Base-by-base conservation (phyloP, 2,329 filamentous ascomycete species). In the Trichoderma polysporum region DNA sequence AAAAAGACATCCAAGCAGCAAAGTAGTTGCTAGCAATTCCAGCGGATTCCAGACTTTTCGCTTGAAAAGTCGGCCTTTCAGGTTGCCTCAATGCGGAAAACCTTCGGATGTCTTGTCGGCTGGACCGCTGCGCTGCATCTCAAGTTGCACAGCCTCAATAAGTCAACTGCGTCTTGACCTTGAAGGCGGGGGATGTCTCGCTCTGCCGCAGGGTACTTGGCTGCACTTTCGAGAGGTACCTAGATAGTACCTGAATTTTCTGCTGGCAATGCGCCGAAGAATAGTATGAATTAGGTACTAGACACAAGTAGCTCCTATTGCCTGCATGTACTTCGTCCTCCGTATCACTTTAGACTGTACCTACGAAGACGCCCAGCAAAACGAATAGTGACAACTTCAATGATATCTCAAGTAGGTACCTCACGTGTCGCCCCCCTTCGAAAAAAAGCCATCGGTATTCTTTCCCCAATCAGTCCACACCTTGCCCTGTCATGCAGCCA, bases 231-330 rank as follows among this genome's bases (percentile, higher is more conserved):
- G 22, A 45, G 5, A 9, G n/a, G n/a, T 3, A 45, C 41, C 41
- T 45, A 9, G n/a, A n/a, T n/a, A n/a, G n/a, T n/a, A 57, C 53
- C 1, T 57, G 7, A 8, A 6, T n/a, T 57, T 22, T 12, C 13
- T n/a, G 1, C 5, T 1, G 19, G n/a, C 27, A 15, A 37, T 17
- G 12, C 9, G 22, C 25, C 0, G 4, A 7, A 15, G 0, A 3
- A 33, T 57, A 57, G 9, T 57, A 0, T 17, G n/a, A n/a, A n/a
- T 7, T 2, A 10, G 10, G 53, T 57, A 39, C 8, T 3, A 0
- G 13, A 25, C 3, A 10, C 53, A 17, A 13, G 22, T 17, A 25
- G 8, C 19, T 56, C 33, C 19, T 37, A 25, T 37, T 37, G n/a
- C 13, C 3, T 5, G 35, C 53, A 27, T 25, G 56, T 58, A 45